Percentiles rank a stretch among this genome's conserved stretches.
Evolutionary conservation across 1,284 basidiomycete genomes (phyloP).

Genomic region (Melampsora americana): DNA sequence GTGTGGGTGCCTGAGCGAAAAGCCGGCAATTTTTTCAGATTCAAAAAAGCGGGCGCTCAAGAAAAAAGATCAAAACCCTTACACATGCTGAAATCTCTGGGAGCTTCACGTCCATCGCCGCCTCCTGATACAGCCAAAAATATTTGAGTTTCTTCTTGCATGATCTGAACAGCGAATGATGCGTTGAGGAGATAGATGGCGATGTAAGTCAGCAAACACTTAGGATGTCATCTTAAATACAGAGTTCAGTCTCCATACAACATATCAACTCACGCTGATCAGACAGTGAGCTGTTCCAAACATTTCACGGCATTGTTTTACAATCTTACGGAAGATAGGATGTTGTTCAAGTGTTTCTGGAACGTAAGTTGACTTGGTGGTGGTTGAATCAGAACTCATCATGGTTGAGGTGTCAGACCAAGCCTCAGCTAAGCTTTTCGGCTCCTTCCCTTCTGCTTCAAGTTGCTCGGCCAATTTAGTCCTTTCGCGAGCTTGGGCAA

Average conservation of each 20-base stretch:
- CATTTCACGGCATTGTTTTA: slow-evolving; percentile 47
- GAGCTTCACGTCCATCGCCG: slow-evolving; percentile 18
- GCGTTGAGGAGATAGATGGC: background rate
- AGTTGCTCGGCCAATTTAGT: slow-evolving; percentile 21
- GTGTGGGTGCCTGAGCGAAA: slow-evolving; percentile 33
- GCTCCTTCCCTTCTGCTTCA: slow-evolving; percentile 19
- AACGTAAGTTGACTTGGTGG: background rate
- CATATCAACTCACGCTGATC: slow-evolving; percentile 46
- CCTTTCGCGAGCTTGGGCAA: background rate
- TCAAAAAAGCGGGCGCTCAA: background rate
- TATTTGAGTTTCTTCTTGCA: slow-evolving; percentile 50
- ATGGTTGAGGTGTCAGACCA: slow-evolving; percentile 1
- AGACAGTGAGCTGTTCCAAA: slow-evolving; percentile 48
- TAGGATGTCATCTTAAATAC: background rate
- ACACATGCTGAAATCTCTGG: slow-evolving; percentile 34
- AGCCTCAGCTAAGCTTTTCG: slow-evolving; percentile 29
- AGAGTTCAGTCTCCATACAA: background rate
- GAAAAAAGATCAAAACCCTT: background rate
- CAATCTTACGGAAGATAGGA: slow-evolving; percentile 48
- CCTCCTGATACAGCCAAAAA: slow-evolving; percentile 48
- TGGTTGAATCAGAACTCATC: background rate
- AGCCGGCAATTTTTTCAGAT: background rate
- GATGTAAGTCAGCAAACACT: background rate
- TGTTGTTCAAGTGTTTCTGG: slow-evolving; percentile 44
- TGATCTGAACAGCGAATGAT: slow-evolving; percentile 20